phyloP scores from a whole-genome alignment of 345 rosid species.

The Draba incana region DNA sequence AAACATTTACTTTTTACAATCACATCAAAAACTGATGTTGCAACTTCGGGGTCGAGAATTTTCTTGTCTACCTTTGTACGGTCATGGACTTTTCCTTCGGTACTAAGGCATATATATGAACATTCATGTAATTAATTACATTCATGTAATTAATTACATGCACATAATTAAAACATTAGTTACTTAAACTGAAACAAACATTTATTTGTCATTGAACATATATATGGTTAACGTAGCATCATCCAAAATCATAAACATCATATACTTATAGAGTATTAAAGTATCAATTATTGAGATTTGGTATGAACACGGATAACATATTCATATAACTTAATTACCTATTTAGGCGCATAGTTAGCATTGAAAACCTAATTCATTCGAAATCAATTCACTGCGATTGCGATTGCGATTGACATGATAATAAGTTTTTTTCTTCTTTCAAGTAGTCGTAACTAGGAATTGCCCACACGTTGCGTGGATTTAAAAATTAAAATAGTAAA shows the following conservation, averaged over 20 bases:
- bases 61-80: conserved; percentile 41
- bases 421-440: too few species aligned
- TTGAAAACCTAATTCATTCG: too few species aligned
- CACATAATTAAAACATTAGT: neutral
- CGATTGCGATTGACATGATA: too few species aligned
- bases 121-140: neutral
- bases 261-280: neutral
- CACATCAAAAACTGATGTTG: conserved; percentile 43
- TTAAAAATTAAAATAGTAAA: too few species aligned
- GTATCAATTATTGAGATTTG: neutral
- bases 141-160: neutral
- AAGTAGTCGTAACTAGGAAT: too few species aligned
- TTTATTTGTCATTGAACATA: conserved; percentile 2
- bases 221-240: neutral
- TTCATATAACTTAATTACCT: conserved; percentile 3
- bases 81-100: conserved; percentile 36
- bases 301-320: neutral
- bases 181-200: neutral
- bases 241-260: neutral
- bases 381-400: too few species aligned
- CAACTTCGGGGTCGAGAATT: conserved; percentile 34
- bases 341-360: too few species aligned
- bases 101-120: conserved; percentile 34
- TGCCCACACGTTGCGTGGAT: too few species aligned
- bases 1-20: conserved; percentile 29